Base-by-base conservation (phyloP, 768 basidiomycete species). In the Daedaleopsis sinensis region DNA sequence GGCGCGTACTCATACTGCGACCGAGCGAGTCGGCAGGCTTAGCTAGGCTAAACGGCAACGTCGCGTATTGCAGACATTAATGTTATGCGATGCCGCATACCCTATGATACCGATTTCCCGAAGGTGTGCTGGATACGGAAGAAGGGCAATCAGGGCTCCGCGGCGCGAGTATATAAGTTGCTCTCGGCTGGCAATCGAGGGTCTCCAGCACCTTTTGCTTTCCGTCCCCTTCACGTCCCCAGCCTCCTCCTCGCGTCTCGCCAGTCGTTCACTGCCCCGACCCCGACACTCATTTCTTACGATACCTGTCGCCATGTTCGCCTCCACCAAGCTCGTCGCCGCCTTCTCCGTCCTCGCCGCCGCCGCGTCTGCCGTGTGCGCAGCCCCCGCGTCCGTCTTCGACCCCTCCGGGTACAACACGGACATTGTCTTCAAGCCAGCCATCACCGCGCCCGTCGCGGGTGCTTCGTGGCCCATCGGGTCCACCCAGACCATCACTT, bases 341-440 rank as follows among this genome's bases (percentile, higher is more conserved):
- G 59, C 51, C 62, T 61, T 62, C 48, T 48, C 64, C 23, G 55
- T 56, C 52, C 62, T 79, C 67, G 73, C 69, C 52, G 63, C 74
- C 64, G 64, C 78, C 52, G 42, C 77, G 53, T 58, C 76, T 58
- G 61, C 57, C 36, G 59, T 74, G 55, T 56, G 70, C 50, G 64
- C 69, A 56, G 49, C 72, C 52, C 72, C 69, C 60, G 57, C 60
- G 48, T 68, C 73, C 38, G 52, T 59, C 58, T 71, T 70, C n/a
- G 19, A 44, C 47, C 74, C 76, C 15, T 24, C 71, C 12, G 61
- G 68, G 0, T 70, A 76, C 18, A 66, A 66, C 37, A 65, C 74
- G 57, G 71, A 78, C 56, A 56, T 76, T 52, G 65, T 79, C 56
- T 78, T 78, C 63, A 76, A 72, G 43, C 83, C 84, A 1, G 62